A percentile compares a stretch with the other conserved stretches of the same genome.
Conservation (phyloP, 140 eudicot genomes). For the Flaveria floridana region DNA sequence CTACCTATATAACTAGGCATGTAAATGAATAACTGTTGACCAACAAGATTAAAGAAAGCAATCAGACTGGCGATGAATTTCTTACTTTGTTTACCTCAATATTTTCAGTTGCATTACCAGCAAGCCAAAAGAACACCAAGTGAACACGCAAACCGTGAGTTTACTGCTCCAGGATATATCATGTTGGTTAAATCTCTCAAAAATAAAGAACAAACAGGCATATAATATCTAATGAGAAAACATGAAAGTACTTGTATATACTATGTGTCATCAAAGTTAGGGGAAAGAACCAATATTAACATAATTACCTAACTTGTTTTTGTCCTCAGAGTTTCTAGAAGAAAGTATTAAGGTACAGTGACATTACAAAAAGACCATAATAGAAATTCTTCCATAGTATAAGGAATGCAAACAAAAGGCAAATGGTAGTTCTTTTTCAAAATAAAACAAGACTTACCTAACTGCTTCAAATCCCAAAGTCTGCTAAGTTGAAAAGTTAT, state of each 20-base stretch:
- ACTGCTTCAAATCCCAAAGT: background rate
- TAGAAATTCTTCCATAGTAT: background rate
- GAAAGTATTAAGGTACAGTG: background rate
- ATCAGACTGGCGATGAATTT: background rate
- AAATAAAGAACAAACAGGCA: background rate
- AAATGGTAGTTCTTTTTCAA: background rate
- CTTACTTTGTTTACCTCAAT: constrained; percentile 50
- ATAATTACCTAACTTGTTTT: no score
- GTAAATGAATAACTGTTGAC: background rate
- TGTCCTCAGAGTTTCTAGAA: background rate
- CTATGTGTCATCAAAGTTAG: background rate
- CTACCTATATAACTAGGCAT: constrained; percentile 34
- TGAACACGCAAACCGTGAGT: constrained; percentile 78
- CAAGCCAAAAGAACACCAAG: constrained; percentile 75
- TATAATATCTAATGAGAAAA: background rate
- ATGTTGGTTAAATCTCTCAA: constrained; percentile 43
- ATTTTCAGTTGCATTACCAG: constrained; percentile 54
- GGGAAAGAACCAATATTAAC: background rate
- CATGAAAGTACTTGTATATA: background rate
- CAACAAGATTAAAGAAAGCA: constrained; percentile 10
- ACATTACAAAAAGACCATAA: background rate
- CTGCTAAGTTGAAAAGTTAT: no score
- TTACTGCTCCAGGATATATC: constrained; percentile 81
- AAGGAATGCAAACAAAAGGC: background rate
- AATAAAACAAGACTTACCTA: background rate